Base-by-base conservation (phyloP, 805 yeast species). In the Candida silvicultrix region DNA sequence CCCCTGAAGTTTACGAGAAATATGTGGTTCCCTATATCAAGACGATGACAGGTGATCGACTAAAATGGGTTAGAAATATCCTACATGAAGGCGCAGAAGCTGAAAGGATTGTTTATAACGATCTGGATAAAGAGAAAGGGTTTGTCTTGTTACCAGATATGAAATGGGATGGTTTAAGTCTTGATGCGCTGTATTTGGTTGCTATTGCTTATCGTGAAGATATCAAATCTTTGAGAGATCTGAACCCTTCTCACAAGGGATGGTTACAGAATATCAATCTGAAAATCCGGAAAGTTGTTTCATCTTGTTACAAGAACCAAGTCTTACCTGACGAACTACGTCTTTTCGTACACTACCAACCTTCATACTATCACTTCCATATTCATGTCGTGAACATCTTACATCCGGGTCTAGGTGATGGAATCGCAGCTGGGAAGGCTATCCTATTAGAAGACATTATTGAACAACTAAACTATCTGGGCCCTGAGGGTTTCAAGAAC, bases 331-430 rank as follows among this genome's bases (percentile, higher is more conserved):
- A 84, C 58, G 77, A 81, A 54, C 62, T 94, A 53, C 75, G 95
- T 47, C 61, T 89, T 1, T 94, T 86, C 59, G 75, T 94, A 42
- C 99, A 94, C 68, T 86, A 94, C 64, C 98, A 90, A 54, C 99
- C 99, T 0, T 85, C 96, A 0, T 94, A 92, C 63, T 94, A 94
- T 60, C 98, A 94, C 59, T 84, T 94, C 70, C 99, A 94, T 61
- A 75, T 94, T 16, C 99, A 94, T 62, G 83, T 88, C 16, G 96
- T 89, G 18, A 84, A 86, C 56, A 71, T 85, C 6, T 71, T 66
- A 18, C 86, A 86, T 54, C 79, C 78, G 2, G 87, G 94, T 1
- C 56, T 83, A 45, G 81, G 89, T 40, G 74, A 75, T 52, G 80
- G 95, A 41, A 74, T 86, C 56, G 65, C 78, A 6, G 77, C 75